These are phyloP conservation scores for Claviceps pusilla DNA, from an alignment of 2,329 filamentous ascomycete species.

Conservation along the genomic window DNA sequence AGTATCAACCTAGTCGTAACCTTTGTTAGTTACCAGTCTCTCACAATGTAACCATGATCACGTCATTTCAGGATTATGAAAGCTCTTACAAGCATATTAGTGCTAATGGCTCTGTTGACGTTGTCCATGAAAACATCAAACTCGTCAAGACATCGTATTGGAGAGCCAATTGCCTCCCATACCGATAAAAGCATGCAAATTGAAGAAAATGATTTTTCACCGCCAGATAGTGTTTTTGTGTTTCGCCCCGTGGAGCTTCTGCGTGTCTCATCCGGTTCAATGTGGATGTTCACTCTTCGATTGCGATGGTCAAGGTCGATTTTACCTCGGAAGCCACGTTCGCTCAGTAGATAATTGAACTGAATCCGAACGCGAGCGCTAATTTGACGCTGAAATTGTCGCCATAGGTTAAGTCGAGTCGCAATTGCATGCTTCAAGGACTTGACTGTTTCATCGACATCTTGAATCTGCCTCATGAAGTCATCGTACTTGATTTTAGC, in stretches of 20 bases:
- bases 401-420: conserved; percentile 61
- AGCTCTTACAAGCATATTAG: conserved; percentile 69
- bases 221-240: conserved; percentile 85
- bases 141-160: conserved; percentile 86
- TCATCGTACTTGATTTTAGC: conserved; percentile 27
- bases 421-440: conserved; percentile 44
- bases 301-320: conserved; percentile 62
- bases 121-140: conserved; percentile 99
- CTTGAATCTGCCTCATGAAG: conserved; percentile 26
- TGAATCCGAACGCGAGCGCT: conserved; percentile 72
- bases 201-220: conserved; percentile 95
- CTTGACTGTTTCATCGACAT: conserved; percentile 26
- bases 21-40: conserved; percentile 2
- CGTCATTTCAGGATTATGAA: not conserved
- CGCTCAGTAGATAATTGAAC: conserved; percentile 77
- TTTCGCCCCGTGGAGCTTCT: conserved; percentile 57
- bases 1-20: conserved; percentile 50
- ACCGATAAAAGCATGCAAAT: conserved; percentile 85
- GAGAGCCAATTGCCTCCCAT: conserved; percentile 97
- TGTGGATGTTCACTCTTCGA: conserved; percentile 63
- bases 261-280: conserved; percentile 56
- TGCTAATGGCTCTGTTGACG: conserved; percentile 84
- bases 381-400: conserved; percentile 68
- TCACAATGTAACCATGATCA: not conserved
- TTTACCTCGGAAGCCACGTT: conserved; percentile 74